These are phyloP conservation scores for Bathelium albidoporum DNA, from an alignment of 495 filamentous ascomycete species.

Conservation along the genomic window DNA sequence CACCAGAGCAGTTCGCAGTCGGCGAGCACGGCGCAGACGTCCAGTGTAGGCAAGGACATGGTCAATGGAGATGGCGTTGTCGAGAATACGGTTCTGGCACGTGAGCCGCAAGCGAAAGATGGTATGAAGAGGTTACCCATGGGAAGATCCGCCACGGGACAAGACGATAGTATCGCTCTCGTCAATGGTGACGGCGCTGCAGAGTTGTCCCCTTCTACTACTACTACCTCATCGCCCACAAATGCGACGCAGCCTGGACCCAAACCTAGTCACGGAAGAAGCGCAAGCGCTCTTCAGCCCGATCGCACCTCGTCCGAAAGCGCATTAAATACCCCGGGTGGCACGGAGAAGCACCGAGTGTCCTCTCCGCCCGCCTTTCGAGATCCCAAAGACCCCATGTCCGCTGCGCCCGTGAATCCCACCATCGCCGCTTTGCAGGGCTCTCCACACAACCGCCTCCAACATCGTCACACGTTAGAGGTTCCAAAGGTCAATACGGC, in stretches of 20 bases:
- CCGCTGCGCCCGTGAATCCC: conserved; percentile 36
- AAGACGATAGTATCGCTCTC: neutral
- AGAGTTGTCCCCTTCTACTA: conserved; percentile 3
- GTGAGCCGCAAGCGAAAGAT: conserved; percentile 1
- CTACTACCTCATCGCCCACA: neutral
- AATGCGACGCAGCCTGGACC: conserved; percentile 3
- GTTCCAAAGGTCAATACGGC: conserved; percentile 56
- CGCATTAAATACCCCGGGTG: conserved; percentile 29
- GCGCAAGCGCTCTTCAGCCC: neutral
- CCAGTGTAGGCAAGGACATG: neutral
- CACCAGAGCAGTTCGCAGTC: neutral
- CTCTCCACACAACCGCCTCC: conserved; percentile 38
- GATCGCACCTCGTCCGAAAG: neutral
- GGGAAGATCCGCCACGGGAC: conserved; percentile 14
- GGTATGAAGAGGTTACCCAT: conserved; percentile 10
- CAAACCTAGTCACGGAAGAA: conserved; percentile 11
- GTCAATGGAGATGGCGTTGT: neutral
- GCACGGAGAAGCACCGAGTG: conserved; percentile 49
- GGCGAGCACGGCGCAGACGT: neutral
- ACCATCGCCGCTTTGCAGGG: conserved; percentile 20
- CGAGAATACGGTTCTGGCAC: neutral
- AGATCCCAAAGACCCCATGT: conserved; percentile 31
- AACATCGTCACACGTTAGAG: conserved; percentile 85
- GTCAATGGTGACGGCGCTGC: neutral
- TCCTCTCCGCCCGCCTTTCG: conserved; percentile 64